These are phyloP conservation scores for Zizania palustris DNA, from an alignment of 202 grass and related monocot species.

Conservation along the genomic window DNA sequence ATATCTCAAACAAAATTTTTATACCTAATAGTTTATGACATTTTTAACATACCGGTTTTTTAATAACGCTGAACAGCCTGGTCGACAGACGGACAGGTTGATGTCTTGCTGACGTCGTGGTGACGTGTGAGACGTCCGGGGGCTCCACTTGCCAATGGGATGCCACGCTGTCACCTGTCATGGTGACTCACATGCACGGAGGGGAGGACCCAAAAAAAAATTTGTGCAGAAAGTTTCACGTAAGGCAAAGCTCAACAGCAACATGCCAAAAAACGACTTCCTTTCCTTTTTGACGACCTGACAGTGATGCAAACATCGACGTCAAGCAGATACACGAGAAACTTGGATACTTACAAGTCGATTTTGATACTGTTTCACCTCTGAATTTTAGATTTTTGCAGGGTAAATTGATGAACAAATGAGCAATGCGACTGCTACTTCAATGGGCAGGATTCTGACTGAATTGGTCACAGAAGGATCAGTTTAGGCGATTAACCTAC, in stretches of 20 bases:
- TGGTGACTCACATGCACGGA: constrained; percentile 16
- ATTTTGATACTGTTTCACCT: neutral
- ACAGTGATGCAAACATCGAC: neutral
- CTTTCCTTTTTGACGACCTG: neutral
- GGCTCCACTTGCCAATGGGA: neutral
- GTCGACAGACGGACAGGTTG: neutral
- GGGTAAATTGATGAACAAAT: neutral
- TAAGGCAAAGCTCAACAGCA: constrained; percentile 5
- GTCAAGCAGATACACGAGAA: neutral
- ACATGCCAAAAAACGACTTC: neutral
- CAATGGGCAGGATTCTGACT: too few species aligned
- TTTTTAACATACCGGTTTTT: neutral
- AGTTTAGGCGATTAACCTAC: neutral
- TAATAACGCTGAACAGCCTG: neutral
- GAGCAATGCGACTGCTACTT: neutral
- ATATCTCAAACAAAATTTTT: too few species aligned
- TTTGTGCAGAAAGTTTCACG: neutral
- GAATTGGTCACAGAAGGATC: neutral
- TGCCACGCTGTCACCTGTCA: constrained; percentile 11
- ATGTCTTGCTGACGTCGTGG: constrained; percentile 26
- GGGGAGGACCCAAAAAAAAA: neutral
- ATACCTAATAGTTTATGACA: too few species aligned
- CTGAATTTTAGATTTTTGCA: too few species aligned
- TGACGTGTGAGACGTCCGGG: constrained; percentile 1
- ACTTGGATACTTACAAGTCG: neutral